Percentiles rank a stretch among this genome's conserved stretches.
These are phyloP conservation scores for Coemansia sp. DNA, from an alignment of 192 early-diverging fungal genomes.

Conservation along the genomic window DNA sequence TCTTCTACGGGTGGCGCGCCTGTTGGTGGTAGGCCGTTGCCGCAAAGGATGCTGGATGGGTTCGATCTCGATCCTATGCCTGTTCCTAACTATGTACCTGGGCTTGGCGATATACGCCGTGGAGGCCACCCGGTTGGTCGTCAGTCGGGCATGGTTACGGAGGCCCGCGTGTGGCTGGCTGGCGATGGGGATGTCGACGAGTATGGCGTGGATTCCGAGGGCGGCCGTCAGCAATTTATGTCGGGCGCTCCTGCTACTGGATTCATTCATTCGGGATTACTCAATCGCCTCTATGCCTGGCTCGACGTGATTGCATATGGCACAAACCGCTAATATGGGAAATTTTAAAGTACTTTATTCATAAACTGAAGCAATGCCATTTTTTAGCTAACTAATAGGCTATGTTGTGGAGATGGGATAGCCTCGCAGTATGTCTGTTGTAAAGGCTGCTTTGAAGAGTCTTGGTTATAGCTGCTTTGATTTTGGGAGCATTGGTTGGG, in stretches of 20 bases:
- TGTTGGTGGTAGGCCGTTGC: not conserved
- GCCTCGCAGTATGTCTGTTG: not conserved
- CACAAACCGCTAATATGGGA: not conserved
- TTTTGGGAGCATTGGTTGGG: not conserved
- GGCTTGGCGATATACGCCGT: not conserved
- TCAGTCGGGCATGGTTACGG: not conserved
- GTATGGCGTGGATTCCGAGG: not conserved
- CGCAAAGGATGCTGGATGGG: constrained; percentile 8
- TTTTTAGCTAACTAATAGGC: too few species aligned
- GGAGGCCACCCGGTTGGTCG: not conserved
- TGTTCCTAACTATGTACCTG: constrained; percentile 23
- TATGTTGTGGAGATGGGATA: not conserved
- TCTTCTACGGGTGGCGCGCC: not conserved
- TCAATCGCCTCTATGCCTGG: constrained; percentile 63
- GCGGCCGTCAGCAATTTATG: constrained; percentile 8
- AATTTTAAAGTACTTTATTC: not conserved
- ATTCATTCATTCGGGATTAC: constrained; percentile 62
- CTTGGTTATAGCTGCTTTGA: not conserved
- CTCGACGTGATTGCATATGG: constrained; percentile 51
- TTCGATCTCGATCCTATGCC: constrained; percentile 37
- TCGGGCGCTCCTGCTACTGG: constrained; percentile 35
- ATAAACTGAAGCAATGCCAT: not conserved
- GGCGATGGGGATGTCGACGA: not conserved
- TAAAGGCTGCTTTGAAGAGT: not conserved
- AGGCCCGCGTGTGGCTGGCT: constrained; percentile 10